Base-by-base conservation (phyloP, 1,139 yeast species). In the Debaryomycetaceae sp. region DNA sequence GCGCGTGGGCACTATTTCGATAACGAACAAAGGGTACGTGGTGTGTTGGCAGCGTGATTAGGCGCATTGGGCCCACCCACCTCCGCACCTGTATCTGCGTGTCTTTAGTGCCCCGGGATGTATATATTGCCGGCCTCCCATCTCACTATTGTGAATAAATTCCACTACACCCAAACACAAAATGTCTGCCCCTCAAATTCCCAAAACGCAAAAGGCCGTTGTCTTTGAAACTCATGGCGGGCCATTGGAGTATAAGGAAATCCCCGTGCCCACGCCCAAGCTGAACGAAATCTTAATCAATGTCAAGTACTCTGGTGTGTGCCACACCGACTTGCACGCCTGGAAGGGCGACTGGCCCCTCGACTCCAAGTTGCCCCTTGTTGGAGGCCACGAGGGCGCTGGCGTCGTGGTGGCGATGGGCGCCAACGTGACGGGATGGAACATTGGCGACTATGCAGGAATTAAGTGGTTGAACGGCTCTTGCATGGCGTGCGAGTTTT, bases 301-400 rank as follows among this genome's bases (percentile, higher is more conserved):
- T 48, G 75, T 80, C 49, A 76, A 77, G 57, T 80, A 78, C 62
- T 79, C 86, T 8, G 88, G 88, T 59, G 88, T 80, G 29, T 80
- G 88, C 54, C 88, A 80, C 62, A 80, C 86, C 28, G 88, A 80
- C 53, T 68, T 80, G 49, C 88, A 80, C 57, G 88, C 85, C 28
- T 80, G 85, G 84, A 74, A 78, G 50, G 86, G 86, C 53, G 86
- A 80, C 53, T 78, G 86, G 86, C 86, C 86, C 37, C 60, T 78
- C 46, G 68, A 52, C 32, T 68, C 75, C 41, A 80, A 80, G 55
- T 66, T 79, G 43, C 86, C 88, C 22, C 64, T 81, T 42, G 84
- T 82, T 28, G 88, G 88, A 48, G 89, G 89, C 49, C 89, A 81
- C 54, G 89, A 81, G 62, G 91, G 91, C 64, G 86, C 86, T 24